phyloP scores from a whole-genome alignment of 768 basidiomycete genomes.

The Russula dissimulans region DNA sequence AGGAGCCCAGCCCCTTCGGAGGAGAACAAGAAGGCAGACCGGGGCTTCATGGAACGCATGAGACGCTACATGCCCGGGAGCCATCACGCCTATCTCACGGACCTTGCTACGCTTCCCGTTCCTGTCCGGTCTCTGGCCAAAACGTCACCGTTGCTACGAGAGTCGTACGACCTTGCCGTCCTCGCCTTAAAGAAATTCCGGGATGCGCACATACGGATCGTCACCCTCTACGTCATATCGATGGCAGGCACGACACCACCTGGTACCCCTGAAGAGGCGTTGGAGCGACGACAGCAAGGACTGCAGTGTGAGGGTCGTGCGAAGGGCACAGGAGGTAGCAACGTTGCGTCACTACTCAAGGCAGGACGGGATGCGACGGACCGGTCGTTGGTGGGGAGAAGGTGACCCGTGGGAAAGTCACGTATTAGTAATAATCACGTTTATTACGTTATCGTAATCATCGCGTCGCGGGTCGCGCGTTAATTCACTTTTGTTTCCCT shows the following conservation, averaged over 20 bases:
- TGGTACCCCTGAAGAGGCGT: constrained; percentile 46
- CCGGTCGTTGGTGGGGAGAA: constrained; percentile 45
- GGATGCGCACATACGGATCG: constrained; percentile 84
- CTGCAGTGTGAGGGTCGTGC: constrained; percentile 36
- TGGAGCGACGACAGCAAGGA: constrained; percentile 17
- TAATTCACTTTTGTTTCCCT: background rate
- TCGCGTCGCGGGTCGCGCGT: constrained; percentile 14
- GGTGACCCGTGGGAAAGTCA: constrained; percentile 17
- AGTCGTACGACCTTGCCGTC: constrained; percentile 74
- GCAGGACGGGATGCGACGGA: constrained; percentile 82
- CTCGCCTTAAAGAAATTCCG: constrained; percentile 72
- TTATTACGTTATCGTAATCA: too few relatives aligned
- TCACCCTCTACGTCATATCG: constrained; percentile 76
- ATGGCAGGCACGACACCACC: constrained; percentile 65
- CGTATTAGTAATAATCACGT: background rate
- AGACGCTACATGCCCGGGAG: constrained; percentile 89
- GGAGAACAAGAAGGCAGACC: constrained; percentile 55
- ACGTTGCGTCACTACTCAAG: constrained; percentile 74
- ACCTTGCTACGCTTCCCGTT: constrained; percentile 51
- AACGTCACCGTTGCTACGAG: constrained; percentile 47
- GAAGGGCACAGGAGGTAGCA: constrained; percentile 86
- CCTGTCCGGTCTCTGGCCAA: constrained; percentile 55
- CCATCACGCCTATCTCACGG: constrained; percentile 76
- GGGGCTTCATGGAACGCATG: constrained; percentile 89
- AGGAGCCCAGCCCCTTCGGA: constrained; percentile 59